Conservation (phyloP, 2,329 filamentous ascomycete genomes). For the Apiospora aurea region DNA sequence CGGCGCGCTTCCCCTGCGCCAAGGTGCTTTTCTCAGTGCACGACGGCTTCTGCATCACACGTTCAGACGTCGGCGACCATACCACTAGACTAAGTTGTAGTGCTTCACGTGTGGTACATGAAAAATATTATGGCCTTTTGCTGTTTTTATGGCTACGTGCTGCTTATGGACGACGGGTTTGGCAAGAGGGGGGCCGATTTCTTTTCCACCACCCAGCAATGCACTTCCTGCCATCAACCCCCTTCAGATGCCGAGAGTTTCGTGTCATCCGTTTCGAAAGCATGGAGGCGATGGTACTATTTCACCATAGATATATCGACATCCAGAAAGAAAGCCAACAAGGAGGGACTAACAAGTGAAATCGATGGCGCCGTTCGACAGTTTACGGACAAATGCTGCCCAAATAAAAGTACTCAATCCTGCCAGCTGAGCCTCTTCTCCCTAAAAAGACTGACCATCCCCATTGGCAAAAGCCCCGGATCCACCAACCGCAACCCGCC, state of each 20-base stretch:
- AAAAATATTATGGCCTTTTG: not conserved
- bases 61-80: not conserved
- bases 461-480: constrained; percentile 53
- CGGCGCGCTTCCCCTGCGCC: constrained; percentile 42
- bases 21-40: constrained; percentile 27
- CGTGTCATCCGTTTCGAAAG: not conserved
- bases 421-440: constrained; percentile 54
- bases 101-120: not conserved
- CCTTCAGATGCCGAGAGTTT: not conserved
- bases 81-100: constrained; percentile 1
- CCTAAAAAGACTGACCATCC: constrained; percentile 53
- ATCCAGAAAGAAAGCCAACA: too few relatives aligned
- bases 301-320: not conserved
- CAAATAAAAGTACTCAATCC: constrained; percentile 34
- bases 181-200: constrained; percentile 7
- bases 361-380: not conserved
- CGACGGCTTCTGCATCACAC: not conserved
- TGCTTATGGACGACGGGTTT: not conserved
- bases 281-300: too few relatives aligned
- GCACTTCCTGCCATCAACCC: not conserved
- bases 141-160: not conserved
- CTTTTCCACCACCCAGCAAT: not conserved
- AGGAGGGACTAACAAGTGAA: not conserved
- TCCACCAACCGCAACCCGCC: constrained; percentile 55
- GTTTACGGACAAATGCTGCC: not conserved